These are phyloP conservation scores for Hymenoscyphus scutula DNA, from an alignment of 2,329 filamentous ascomycete genomes.

Conservation along the genomic window DNA sequence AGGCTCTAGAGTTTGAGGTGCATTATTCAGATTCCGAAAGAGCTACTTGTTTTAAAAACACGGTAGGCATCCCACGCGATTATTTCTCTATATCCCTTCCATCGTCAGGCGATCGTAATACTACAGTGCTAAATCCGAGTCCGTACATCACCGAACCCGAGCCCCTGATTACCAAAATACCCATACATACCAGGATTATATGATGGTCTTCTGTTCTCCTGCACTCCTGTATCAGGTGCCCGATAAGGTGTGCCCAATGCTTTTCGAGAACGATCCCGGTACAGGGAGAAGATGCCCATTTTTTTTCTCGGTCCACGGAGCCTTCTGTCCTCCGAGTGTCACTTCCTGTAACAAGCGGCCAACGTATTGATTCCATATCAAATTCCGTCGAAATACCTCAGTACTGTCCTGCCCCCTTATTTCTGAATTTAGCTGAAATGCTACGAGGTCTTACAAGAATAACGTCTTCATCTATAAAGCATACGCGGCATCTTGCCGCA, in stretches of 20 bases:
- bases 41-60: not conserved
- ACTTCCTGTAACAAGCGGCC: not conserved
- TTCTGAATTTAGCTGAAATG: not conserved
- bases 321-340: not conserved
- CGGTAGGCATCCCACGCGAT: not conserved
- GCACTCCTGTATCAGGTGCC: not conserved
- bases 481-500: not conserved
- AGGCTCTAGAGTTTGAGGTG: not conserved
- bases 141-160: not conserved
- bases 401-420: not conserved
- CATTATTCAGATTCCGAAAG: too few species aligned
- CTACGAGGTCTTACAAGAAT: not conserved
- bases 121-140: not conserved
- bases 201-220: not conserved
- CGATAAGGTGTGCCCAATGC: slow-evolving; percentile 1
- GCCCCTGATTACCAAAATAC: not conserved
- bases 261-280: not conserved
- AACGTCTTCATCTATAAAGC: not conserved
- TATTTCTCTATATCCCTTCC: not conserved
- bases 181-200: not conserved
- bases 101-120: not conserved
- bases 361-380: not conserved
- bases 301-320: not conserved
- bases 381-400: not conserved
- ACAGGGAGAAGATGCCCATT: not conserved